Evolutionary conservation across 352 stramenopile species (phyloP), one percentile per base, ranked within the genome.

Genomic region (Globisporangium radiosum): DNA sequence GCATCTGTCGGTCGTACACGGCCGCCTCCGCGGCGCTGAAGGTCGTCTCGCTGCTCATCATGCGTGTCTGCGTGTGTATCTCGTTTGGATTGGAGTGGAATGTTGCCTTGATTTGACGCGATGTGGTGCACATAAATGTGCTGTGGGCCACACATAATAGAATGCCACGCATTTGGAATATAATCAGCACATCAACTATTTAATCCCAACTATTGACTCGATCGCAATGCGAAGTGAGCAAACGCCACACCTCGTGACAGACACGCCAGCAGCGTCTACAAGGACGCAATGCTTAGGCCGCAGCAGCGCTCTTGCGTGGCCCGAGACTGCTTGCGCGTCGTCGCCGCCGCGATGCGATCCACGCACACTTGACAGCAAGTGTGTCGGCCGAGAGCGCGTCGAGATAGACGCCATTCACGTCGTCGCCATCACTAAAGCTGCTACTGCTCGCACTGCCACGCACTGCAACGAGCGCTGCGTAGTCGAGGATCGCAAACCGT

Each of bases 1-100:
- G 93, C 77, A 99, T 99, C 78, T 99, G 97, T 19, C 97, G 88
- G 80, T 99, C 96, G 71, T 99, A 99, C 45, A 99, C 81, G 54
- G 97, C 96, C 33, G 88, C 86, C 74, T 97, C 90, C 19, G 81
- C 75, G 45, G 87, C 82, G 68, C 75, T 92, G 60, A 96, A 85
- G 19, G 64, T 85, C 70, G 57, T 39, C 50, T 36, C 49, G 38
- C 55, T 33, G 25, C 25, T 33, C 25, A 33, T 33, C 25, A 33
- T 33, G 25, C 19, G 14, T 5, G 9, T 37, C 14, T 48, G 43
- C 54, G 25, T 33, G 25, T 33, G 25, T 33, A 33, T 33, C 25
- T 33, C 25, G 25, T 3, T 39, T 47, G 33, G 7, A 54, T 11
- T 33, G 25, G 25, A 33, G 25, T 33, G 25, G 25, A 3, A 3